Base-by-base conservation (phyloP, 768 basidiomycete species). In the Hydnum rufescens region DNA sequence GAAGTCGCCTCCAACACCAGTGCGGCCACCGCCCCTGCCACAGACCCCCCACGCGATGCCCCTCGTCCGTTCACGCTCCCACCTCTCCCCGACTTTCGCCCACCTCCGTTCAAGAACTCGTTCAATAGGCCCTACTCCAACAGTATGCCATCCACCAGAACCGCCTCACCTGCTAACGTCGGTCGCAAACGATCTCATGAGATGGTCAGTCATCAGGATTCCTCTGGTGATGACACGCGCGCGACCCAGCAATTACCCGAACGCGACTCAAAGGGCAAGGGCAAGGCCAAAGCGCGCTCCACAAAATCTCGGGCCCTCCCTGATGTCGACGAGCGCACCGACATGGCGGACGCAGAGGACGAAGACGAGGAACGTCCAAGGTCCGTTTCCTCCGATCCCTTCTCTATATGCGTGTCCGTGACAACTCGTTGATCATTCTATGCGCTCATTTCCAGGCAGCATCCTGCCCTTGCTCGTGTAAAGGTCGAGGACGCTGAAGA, bases 151-250 rank as follows among this genome's bases (percentile, higher is more conserved):
- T 16, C 44, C 26, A 47, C 25, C 16, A 13, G 25, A 13, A 8
- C 44, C 8, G 8, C 44, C 13, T 47, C 44, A 39, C 36, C 36
- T 13, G 26, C 13, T 26, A 8, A 47, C 8, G 13, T 47, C 13
- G 25, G 44, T 47, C 44, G 44, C 44, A 47, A 47, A 47, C 44
- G 44, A 13, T 47, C 44, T 13, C 44, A 47, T 26, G 44, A 47
- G 13, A 26, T 47, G 8, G 44, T 25, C 26, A 47, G 13, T 28
- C 36, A 22, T 13, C 36, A 39, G 13, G 36, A 39, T 13, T 39
- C 36, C 22, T 39, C 36, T 13, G 36, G 13, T 39, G 36, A 39
- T 39, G 36, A 39, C n/a, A n/a, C n/a, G 36, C 13, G 36, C 13
- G 36, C 22, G 36, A 13, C 13, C 36, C 36, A 39, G 22, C 13